A percentile compares a stretch with the other conserved stretches of the same genome.
phyloP scores from a whole-genome alignment of 2,329 filamentous ascomycete genomes.

The Bipolaris zeicola region DNA sequence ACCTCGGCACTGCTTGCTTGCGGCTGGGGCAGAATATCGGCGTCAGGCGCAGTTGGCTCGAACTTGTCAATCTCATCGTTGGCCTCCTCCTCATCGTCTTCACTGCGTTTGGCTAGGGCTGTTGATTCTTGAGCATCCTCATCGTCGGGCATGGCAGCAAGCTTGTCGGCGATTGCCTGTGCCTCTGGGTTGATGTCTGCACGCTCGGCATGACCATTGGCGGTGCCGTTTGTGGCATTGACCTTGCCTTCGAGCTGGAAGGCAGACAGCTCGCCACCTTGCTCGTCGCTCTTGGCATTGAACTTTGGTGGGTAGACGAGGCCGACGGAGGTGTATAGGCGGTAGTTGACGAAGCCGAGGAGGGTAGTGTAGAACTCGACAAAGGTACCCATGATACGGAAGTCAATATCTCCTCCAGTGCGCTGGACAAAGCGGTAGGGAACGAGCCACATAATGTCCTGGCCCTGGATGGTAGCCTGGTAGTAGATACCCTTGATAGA shows the following conservation, averaged over 20 bases:
- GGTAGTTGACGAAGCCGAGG: constrained; percentile 93
- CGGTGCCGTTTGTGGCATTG: constrained; percentile 44
- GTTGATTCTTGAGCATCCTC: constrained; percentile 50
- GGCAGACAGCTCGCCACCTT: constrained; percentile 85
- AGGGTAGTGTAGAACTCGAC: constrained; percentile 98
- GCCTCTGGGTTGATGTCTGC: constrained; percentile 49
- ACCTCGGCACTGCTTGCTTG: constrained; percentile 68
- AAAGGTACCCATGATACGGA: constrained; percentile 98
- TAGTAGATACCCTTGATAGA: constrained; percentile 99
- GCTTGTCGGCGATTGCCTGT: constrained; percentile 56
- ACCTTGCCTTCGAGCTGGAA: constrained; percentile 85
- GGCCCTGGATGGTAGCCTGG: constrained; percentile 94
- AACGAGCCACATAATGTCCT: constrained; percentile 96
- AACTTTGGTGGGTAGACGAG: constrained; percentile 97
- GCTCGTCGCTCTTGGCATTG: constrained; percentile 82
- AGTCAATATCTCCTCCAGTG: constrained; percentile 92
- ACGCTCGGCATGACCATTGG: constrained; percentile 34
- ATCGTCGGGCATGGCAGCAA: constrained; percentile 42
- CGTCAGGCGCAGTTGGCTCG: constrained; percentile 79
- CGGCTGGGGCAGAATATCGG: constrained; percentile 85
- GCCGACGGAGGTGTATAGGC: constrained; percentile 87
- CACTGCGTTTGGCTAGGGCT: constrained; percentile 15
- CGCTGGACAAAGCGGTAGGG: constrained; percentile 98
- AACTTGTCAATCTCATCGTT: constrained; percentile 81
- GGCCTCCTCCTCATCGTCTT: constrained; percentile 42